phyloP scores from a whole-genome alignment of 768 basidiomycete species.

The Leccinum rimulosum region DNA sequence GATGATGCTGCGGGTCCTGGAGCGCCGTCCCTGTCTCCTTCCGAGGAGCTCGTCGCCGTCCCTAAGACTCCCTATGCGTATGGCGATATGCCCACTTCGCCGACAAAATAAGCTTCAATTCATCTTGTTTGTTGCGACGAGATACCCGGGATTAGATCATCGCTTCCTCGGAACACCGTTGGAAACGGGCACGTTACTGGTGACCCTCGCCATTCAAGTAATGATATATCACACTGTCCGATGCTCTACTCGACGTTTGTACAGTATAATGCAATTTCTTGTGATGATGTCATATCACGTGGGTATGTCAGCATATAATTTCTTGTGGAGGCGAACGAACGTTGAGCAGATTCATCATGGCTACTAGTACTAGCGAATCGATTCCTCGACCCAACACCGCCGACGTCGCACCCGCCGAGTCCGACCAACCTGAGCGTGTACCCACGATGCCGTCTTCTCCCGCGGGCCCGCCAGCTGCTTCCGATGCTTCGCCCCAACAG shows the following conservation, averaged over 20 bases:
- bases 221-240: neutral
- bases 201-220: neutral
- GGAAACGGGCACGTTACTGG: neutral
- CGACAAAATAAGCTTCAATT: neutral
- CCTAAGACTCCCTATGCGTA: constrained; percentile 11
- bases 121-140: neutral
- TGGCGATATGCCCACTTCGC: neutral
- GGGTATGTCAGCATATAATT: constrained; percentile 5
- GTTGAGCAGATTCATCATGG: constrained; percentile 1
- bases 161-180: neutral
- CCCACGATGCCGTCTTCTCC: constrained; percentile 23
- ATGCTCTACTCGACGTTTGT: neutral
- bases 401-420: constrained; percentile 1
- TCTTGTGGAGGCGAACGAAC: neutral
- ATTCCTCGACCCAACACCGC: neutral
- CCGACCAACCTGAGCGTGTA: constrained; percentile 1
- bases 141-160: neutral
- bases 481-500: constrained; percentile 35
- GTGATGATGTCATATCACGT: constrained; percentile 29
- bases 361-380: constrained; percentile 2
- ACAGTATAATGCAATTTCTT: neutral
- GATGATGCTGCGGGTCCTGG: constrained; percentile 30
- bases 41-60: constrained; percentile 22
- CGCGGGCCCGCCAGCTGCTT: constrained; percentile 24
- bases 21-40: constrained; percentile 16